These are phyloP conservation scores for Pythium apleroticum DNA, from an alignment of 352 stramenopile species.

Conservation along the genomic window DNA sequence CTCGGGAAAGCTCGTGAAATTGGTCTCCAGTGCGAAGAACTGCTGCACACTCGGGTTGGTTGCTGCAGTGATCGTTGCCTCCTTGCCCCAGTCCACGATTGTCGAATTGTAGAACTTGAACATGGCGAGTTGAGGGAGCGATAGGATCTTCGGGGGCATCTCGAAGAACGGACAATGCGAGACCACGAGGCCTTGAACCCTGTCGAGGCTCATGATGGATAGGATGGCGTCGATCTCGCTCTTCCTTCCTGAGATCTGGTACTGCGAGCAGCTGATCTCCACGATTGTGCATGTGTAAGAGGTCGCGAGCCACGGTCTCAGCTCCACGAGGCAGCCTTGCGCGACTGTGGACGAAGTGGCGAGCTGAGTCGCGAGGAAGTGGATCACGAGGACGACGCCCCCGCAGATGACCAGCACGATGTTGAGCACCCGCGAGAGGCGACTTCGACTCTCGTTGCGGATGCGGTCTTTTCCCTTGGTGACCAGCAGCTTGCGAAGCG, in stretches of 20 bases:
- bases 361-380: background rate
- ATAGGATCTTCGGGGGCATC: background rate
- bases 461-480: background rate
- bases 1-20: background rate
- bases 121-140: background rate
- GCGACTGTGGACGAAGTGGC: background rate
- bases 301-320: slow-evolving; percentile 1
- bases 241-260: background rate
- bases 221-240: slow-evolving; percentile 4
- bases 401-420: background rate
- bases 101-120: slow-evolving; percentile 23
- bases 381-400: background rate
- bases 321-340: slow-evolving; percentile 9
- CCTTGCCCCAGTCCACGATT: background rate
- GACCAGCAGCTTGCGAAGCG: background rate
- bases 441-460: background rate
- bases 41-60: background rate
- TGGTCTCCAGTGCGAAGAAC: background rate
- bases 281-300: slow-evolving; percentile 9
- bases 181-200: slow-evolving; percentile 4
- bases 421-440: background rate
- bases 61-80: slow-evolving; percentile 11
- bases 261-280: slow-evolving; percentile 19
- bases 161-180: slow-evolving; percentile 18
- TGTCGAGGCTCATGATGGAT: background rate